Conservation (phyloP, 2,329 filamentous ascomycete genomes). For the Phyllosticta citribraziliensis region DNA sequence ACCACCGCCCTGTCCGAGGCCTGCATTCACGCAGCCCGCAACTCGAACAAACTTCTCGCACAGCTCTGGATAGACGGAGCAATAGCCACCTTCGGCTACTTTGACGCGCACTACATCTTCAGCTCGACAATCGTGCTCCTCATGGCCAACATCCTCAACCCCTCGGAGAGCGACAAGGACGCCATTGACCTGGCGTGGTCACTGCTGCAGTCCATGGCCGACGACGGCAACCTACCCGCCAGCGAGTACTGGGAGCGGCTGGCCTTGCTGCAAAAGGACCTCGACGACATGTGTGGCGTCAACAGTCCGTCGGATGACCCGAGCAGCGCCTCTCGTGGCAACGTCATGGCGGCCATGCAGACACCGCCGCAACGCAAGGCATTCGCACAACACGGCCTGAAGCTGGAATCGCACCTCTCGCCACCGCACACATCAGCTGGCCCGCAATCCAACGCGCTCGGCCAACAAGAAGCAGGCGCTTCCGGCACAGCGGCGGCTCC, state of each 20-base stretch:
- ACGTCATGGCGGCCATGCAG: not conserved
- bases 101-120: slow-evolving; percentile 21
- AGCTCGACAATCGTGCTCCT: slow-evolving; percentile 17
- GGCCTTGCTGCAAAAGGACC: slow-evolving; percentile 8
- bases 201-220: slow-evolving; percentile 26
- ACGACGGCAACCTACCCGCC: slow-evolving; percentile 25
- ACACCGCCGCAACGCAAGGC: not conserved
- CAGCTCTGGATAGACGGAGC: slow-evolving; percentile 19
- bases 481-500: not conserved
- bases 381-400: not conserved
- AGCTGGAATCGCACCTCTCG: not conserved
- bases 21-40: slow-evolving; percentile 20
- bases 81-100: slow-evolving; percentile 21
- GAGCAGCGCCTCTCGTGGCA: not conserved
- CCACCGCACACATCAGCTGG: not conserved
- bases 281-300: slow-evolving; percentile 9
- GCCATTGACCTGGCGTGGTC: slow-evolving; percentile 14
- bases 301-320: not conserved
- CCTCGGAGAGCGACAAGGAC: slow-evolving; percentile 15
- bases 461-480: not conserved
- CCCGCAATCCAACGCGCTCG: not conserved
- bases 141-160: slow-evolving; percentile 18
- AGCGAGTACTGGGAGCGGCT: slow-evolving; percentile 23
- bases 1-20: slow-evolving; percentile 23
- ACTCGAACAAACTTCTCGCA: slow-evolving; percentile 16